Evolutionary conservation across 2,329 filamentous ascomycete genomes (phyloP).

Genomic region (Hansfordia pulvinata): DNA sequence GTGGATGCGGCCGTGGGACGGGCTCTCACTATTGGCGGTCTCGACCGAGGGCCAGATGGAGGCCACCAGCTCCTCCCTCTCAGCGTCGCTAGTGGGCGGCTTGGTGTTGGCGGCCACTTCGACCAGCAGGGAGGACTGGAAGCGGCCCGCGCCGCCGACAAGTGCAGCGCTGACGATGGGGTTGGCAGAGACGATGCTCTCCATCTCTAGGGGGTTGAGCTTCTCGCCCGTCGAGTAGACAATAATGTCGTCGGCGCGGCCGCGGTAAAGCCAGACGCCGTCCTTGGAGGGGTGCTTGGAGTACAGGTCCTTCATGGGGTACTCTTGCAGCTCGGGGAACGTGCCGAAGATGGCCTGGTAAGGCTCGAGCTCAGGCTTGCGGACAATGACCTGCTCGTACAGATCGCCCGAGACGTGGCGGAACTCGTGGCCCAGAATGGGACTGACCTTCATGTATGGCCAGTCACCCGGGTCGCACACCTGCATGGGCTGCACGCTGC

Average conservation of each 20-base stretch:
- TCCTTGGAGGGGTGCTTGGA: slow-evolving; percentile 13
- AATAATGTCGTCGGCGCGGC: slow-evolving; percentile 16
- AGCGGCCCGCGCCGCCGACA: slow-evolving; percentile 17
- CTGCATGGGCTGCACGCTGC: slow-evolving; percentile 7
- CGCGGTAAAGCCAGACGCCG: slow-evolving; percentile 15
- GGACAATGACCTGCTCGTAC: slow-evolving; percentile 19
- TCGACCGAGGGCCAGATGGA: slow-evolving; percentile 8
- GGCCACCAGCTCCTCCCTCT: slow-evolving; percentile 5
- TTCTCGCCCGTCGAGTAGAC: slow-evolving; percentile 19
- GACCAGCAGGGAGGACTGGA: slow-evolving; percentile 12
- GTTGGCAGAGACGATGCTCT: slow-evolving; percentile 13
- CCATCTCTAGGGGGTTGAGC: slow-evolving; percentile 15
- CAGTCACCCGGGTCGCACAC: slow-evolving; percentile 14
- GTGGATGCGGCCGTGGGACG: slow-evolving; percentile 7
- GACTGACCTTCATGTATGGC: slow-evolving; percentile 17
- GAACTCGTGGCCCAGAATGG: slow-evolving; percentile 7
- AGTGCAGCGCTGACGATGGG: slow-evolving; percentile 18
- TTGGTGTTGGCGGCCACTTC: slow-evolving; percentile 9
- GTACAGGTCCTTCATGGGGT: slow-evolving; percentile 19
- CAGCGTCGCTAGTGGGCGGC: slow-evolving; percentile 1
- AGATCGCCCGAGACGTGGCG: slow-evolving; percentile 11
- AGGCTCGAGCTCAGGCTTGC: slow-evolving; percentile 8
- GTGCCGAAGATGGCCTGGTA: slow-evolving; percentile 24
- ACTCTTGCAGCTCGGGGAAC: slow-evolving; percentile 23
- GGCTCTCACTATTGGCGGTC: slow-evolving; percentile 5